Conservation (phyloP, 2,329 filamentous ascomycete species). For the Aspergillus thermomutatus region DNA sequence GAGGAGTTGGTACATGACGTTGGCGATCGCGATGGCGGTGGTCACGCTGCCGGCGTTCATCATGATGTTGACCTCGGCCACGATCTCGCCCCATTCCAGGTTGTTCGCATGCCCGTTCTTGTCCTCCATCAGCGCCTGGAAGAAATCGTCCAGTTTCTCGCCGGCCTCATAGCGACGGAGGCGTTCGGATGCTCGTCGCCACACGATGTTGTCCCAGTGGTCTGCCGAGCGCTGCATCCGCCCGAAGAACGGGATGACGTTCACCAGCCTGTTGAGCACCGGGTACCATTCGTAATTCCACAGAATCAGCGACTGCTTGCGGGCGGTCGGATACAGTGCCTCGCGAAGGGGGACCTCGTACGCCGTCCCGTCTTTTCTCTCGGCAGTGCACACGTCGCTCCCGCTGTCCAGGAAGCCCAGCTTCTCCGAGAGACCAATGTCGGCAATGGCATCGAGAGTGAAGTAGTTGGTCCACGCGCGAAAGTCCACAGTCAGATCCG, state of each 20-base stretch:
- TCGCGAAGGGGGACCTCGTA: constrained; percentile 49
- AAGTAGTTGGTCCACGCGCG: constrained; percentile 55
- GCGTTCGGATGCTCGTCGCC: constrained; percentile 40
- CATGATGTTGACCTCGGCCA: constrained; percentile 49
- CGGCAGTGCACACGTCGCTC: constrained; percentile 43
- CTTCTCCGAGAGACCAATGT: constrained; percentile 53
- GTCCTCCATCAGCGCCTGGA: constrained; percentile 54
- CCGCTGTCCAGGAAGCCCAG: constrained; percentile 53
- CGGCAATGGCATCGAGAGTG: constrained; percentile 55
- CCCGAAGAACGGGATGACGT: constrained; percentile 42
- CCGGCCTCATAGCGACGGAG: constrained; percentile 39
- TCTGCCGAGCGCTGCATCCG: constrained; percentile 45
- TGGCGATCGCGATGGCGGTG: constrained; percentile 52
- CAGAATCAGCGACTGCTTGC: constrained; percentile 47
- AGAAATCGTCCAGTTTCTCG: constrained; percentile 59
- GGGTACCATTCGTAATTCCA: constrained; percentile 47
- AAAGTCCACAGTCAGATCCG: constrained; percentile 45
- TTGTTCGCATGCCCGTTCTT: constrained; percentile 44
- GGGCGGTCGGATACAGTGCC: constrained; percentile 50
- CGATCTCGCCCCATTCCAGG: constrained; percentile 57
- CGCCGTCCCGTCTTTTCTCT: constrained; percentile 45
- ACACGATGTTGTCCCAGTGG: constrained; percentile 42
- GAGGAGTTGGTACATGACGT: constrained; percentile 53
- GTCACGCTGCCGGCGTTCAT: constrained; percentile 52
- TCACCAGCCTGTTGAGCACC: constrained; percentile 46